Conservation (phyloP, 768 basidiomycete genomes). For the Tylopilus sp. region DNA sequence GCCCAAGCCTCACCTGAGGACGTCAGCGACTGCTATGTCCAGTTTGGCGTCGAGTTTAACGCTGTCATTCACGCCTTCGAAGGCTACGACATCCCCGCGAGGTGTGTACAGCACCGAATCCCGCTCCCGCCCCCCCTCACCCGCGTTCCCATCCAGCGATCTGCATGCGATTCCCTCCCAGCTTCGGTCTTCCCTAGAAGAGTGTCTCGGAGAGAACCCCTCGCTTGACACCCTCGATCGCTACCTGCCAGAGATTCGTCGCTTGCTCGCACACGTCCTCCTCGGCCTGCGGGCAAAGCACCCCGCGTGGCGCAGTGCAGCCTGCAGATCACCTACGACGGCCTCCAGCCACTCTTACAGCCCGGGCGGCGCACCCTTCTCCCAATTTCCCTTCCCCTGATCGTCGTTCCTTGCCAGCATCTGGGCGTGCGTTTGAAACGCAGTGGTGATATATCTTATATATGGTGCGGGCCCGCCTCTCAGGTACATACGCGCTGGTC, state of each 20-base stretch:
- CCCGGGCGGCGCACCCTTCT: not conserved
- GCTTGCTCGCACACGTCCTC: conserved; percentile 37
- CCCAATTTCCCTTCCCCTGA: conserved; percentile 11
- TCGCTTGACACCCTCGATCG: conserved; percentile 32
- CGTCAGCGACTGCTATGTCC: conserved; percentile 89
- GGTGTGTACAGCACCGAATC: conserved; percentile 50
- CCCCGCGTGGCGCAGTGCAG: conserved; percentile 30
- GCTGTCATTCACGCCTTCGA: conserved; percentile 72
- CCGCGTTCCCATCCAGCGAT: conserved; percentile 31
- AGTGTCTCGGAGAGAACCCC: conserved; percentile 42
- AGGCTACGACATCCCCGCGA: conserved; percentile 68
- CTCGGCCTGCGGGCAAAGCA: conserved; percentile 42
- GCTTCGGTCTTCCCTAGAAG: conserved; percentile 39
- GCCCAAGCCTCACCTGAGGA: conserved; percentile 57
- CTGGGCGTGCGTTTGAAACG: conserved; percentile 9
- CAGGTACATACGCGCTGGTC: not conserved
- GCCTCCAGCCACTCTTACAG: conserved; percentile 3
- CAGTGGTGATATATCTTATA: not conserved
- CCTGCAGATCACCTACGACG: conserved; percentile 11
- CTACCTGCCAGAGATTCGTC: conserved; percentile 38
- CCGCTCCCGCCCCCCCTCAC: not conserved
- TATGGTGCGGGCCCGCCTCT: not conserved
- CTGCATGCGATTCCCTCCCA: conserved; percentile 36
- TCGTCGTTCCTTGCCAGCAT: not conserved
- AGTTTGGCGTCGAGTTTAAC: conserved; percentile 88